Base-by-base conservation (phyloP, 2,329 filamentous ascomycete species). In the Trichocomaceae sp. region DNA sequence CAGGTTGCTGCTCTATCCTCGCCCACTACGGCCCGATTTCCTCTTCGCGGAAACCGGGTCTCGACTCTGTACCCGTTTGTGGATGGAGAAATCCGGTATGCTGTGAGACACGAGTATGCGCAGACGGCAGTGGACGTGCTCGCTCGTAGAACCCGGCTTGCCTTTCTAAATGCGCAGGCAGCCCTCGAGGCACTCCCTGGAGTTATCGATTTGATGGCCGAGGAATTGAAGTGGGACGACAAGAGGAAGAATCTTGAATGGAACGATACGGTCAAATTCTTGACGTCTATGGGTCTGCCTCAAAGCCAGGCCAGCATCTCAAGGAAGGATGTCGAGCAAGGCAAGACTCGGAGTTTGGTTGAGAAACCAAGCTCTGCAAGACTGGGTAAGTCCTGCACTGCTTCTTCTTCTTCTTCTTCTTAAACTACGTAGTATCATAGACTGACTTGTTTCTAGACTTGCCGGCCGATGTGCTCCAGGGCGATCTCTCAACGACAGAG, bases 141-240 rank as follows among this genome's bases (percentile, higher is more conserved):
- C 47, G 91, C 90, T 2, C 82, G 92, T 57, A 81, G 91, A 58
- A 96, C 88, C 41, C 80, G 92, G 55, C 75, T 96, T 54, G 88
- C 90, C 8, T 97, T 96, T 76, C 75, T 96, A 62, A 96, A 96
- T 68, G 90, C 90, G 5, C 89, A 96, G 71, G 91, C 91, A 10
- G 86, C 90, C 1, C 82, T 96, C 9, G 90, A 96, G 73, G 86
- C 90, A 1, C 79, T 96, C 46, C 91, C 92, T 5, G 80, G 75
- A 56, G 83, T 96, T 56, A 93, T 96, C 65, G 90, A 96, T 69
- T 81, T 96, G 57, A 95, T 96, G 90, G 80, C 77, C 33, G 83
- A 87, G 63, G 90, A 96, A 75, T 76, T 96, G 57, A 79, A 84
- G 56, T 96, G 90, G 91, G 83, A 85, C 66, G 75, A 69, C 55